Evolutionary conservation across 179 eudicot species (phyloP).

Genomic region (Silene noctiflora): DNA sequence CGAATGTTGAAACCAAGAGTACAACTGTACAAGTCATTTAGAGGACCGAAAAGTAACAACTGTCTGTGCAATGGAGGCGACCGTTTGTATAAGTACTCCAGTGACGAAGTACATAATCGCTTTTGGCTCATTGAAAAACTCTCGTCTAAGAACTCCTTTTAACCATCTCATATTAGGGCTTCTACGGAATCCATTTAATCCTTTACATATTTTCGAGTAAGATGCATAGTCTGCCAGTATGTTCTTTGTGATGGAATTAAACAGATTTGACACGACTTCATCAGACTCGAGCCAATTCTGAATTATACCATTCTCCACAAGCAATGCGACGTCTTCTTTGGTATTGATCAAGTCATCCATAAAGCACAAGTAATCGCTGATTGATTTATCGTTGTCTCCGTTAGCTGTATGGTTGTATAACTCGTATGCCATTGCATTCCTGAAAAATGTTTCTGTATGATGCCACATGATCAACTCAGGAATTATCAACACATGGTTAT

Average conservation of each 20-base stretch:
- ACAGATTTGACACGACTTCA: constrained; percentile 14
- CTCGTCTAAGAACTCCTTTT: not conserved
- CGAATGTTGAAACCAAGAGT: too few species aligned
- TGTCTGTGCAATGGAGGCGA: constrained; percentile 1
- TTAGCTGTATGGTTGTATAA: constrained; percentile 8
- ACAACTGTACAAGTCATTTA: not conserved
- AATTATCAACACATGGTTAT: constrained; percentile 6
- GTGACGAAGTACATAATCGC: constrained; percentile 23
- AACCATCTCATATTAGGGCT: not conserved
- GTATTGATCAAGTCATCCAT: constrained; percentile 25
- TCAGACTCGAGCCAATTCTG: constrained; percentile 24
- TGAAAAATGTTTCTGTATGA: constrained; percentile 25
- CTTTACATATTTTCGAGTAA: not conserved
- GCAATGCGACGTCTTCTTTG: constrained; percentile 11
- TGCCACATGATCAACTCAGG: constrained; percentile 21
- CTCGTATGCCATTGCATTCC: constrained; percentile 24
- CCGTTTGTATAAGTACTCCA: constrained; percentile 16
- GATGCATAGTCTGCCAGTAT: constrained; percentile 23
- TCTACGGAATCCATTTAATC: constrained; percentile 6
- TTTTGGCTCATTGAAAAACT: constrained; percentile 20
- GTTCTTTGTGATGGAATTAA: constrained; percentile 22
- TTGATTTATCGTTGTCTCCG: not conserved
- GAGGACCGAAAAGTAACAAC: not conserved
- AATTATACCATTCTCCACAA: constrained; percentile 6
- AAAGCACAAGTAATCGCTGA: constrained; percentile 23